A percentile compares a stretch with the other conserved stretches of the same genome.
Evolutionary conservation across 345 rosid species (phyloP).

Genomic region (Conringia planisiliqua): DNA sequence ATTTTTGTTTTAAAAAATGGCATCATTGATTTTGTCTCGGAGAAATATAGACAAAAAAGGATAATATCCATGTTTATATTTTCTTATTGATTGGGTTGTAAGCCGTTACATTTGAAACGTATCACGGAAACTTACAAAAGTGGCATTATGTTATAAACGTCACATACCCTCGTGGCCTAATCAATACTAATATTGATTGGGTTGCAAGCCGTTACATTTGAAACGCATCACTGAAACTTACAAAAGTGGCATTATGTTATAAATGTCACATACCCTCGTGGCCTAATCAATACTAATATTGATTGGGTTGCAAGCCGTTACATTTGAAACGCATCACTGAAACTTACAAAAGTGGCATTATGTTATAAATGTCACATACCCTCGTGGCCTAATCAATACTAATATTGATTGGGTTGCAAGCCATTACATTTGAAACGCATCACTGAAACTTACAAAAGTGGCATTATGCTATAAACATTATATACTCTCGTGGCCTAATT

Average conservation of each 20-base stretch:
- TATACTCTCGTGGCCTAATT: neutral
- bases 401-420: no score
- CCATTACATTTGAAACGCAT: neutral
- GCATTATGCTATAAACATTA: neutral
- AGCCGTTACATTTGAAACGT: neutral
- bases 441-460: neutral
- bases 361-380: neutral
- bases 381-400: neutral
- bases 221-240: neutral
- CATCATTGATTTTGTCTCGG: no score
- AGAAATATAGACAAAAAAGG: no score
- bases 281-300: neutral
- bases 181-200: no score
- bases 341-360: neutral
- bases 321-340: neutral
- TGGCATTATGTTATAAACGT: neutral
- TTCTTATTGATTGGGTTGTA: neutral
- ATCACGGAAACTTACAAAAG: neutral
- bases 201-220: neutral
- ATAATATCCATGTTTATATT: no score
- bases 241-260: neutral
- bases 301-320: neutral
- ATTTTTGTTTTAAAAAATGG: no score
- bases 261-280: neutral
- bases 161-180: neutral